These are phyloP conservation scores for Myriosclerotinia scirpicola DNA, from an alignment of 2,329 filamentous ascomycete species.

Conservation along the genomic window DNA sequence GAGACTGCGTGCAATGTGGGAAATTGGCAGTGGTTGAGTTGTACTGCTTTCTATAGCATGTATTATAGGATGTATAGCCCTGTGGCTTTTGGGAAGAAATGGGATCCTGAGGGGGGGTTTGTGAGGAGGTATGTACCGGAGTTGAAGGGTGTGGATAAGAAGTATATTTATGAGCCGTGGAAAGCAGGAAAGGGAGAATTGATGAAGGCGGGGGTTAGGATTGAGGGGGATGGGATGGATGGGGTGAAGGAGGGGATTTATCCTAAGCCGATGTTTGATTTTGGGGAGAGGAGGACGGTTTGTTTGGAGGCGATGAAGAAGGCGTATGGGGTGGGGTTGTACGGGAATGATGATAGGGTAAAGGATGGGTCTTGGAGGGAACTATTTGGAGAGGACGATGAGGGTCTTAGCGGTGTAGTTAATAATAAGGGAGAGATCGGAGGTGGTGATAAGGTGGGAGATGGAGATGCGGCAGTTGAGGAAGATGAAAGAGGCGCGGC, in stretches of 20 bases:
- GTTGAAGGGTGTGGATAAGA: slow-evolving; percentile 58
- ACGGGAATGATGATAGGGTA: slow-evolving; percentile 62
- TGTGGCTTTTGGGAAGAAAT: slow-evolving; percentile 71
- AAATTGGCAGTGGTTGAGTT: slow-evolving; percentile 78
- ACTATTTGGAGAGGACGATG: slow-evolving; percentile 46
- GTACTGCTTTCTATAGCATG: slow-evolving; percentile 72
- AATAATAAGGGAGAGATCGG: slow-evolving; percentile 40
- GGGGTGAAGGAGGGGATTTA: slow-evolving; percentile 53
- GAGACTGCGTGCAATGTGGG: slow-evolving; percentile 71
- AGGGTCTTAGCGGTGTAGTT: slow-evolving; percentile 32
- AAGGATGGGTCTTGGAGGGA: slow-evolving; percentile 58
- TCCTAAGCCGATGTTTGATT: slow-evolving; percentile 78
- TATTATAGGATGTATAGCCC: slow-evolving; percentile 72
- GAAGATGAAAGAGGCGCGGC: slow-evolving; percentile 25
- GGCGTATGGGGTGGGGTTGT: slow-evolving; percentile 64
- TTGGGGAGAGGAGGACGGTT: slow-evolving; percentile 57
- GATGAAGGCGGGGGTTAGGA: slow-evolving; percentile 63
- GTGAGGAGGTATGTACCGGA: slow-evolving; percentile 68
- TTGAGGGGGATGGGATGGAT: slow-evolving; percentile 54
- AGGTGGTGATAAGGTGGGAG: slow-evolving; percentile 37
- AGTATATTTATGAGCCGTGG: slow-evolving; percentile 79
- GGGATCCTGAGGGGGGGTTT: slow-evolving; percentile 67
- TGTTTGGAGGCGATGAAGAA: slow-evolving; percentile 70
- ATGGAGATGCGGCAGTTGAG: slow-evolving; percentile 33
- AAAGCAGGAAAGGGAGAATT: slow-evolving; percentile 68